Evolutionary conservation across 2,329 filamentous ascomycete genomes (phyloP).

Genomic region (Hypoxylon sp.): DNA sequence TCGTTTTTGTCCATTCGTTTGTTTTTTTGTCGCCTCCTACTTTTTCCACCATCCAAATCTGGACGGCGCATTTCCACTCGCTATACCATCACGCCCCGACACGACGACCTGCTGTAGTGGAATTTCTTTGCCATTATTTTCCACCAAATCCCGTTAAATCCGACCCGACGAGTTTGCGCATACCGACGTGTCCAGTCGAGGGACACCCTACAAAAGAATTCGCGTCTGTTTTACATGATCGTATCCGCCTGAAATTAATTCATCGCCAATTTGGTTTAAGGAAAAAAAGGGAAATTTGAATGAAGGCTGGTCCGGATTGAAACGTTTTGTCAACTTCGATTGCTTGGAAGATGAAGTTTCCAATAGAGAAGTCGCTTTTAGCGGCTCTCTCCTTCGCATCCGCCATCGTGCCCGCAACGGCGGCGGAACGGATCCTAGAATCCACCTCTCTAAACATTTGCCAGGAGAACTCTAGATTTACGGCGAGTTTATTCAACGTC

Average conservation of each 20-base stretch:
- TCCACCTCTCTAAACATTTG: conserved; percentile 76
- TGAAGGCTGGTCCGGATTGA: conserved; percentile 14
- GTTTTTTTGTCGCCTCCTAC: conserved; percentile 10
- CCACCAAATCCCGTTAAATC: too few relatives aligned
- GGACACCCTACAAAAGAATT: neutral
- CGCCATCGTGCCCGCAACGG: conserved; percentile 37
- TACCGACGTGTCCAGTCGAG: conserved; percentile 1
- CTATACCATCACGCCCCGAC: conserved; percentile 12
- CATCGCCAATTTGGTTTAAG: conserved; percentile 1
- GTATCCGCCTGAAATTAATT: conserved; percentile 1
- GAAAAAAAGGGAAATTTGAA: conserved; percentile 2
- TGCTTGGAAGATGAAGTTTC: conserved; percentile 22
- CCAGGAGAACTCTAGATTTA: conserved; percentile 79
- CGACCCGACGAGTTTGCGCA: conserved; percentile 1
- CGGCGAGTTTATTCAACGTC: conserved; percentile 82
- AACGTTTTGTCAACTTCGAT: neutral
- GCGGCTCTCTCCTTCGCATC: conserved; percentile 35
- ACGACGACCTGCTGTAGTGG: neutral
- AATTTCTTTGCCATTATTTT: conserved; percentile 6
- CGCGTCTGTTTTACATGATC: conserved; percentile 7
- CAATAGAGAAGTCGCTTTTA: conserved; percentile 19
- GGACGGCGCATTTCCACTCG: conserved; percentile 29
- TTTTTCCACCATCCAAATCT: conserved; percentile 1
- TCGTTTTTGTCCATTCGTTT: conserved; percentile 14
- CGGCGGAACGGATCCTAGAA: conserved; percentile 41